A percentile compares a stretch with the other conserved stretches of the same genome.
Conservation (phyloP, 1,284 basidiomycete genomes). For the Fomitopsis betulina region DNA sequence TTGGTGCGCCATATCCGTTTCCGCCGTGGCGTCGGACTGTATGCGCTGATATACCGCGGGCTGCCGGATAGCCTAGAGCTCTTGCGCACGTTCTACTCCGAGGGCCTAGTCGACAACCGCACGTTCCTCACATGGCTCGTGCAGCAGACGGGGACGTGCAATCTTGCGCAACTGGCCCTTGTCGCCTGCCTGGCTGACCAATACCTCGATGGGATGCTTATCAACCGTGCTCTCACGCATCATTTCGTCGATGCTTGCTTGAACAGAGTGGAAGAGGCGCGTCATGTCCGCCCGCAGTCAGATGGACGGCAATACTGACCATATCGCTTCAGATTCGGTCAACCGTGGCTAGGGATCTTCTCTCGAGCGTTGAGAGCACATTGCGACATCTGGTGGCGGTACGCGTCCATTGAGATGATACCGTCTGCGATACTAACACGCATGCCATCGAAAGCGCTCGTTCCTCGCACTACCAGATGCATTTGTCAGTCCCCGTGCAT, state of each 20-base stretch:
- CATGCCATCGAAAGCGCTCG: conserved; percentile 40
- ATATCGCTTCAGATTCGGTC: conserved; percentile 41
- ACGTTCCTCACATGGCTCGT: conserved; percentile 84
- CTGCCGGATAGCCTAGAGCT: conserved; percentile 54
- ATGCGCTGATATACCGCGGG: not conserved
- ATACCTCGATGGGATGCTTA: conserved; percentile 71
- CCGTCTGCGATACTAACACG: not conserved
- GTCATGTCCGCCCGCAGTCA: conserved; percentile 2
- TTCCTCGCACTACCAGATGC: conserved; percentile 65
- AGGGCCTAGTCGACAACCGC: conserved; percentile 79
- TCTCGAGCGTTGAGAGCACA: conserved; percentile 51
- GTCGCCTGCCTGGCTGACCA: conserved; percentile 75
- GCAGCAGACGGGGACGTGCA: conserved; percentile 70
- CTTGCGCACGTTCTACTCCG: conserved; percentile 74
- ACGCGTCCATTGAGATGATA: conserved; percentile 8
- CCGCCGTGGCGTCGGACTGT: conserved; percentile 1
- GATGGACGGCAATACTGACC: not conserved
- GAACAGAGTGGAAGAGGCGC: conserved; percentile 66
- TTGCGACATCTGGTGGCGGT: conserved; percentile 60
- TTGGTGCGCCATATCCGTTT: conserved; percentile 41
- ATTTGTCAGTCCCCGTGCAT: conserved; percentile 70
- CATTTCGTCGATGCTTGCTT: conserved; percentile 68
- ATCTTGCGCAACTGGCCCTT: conserved; percentile 84
- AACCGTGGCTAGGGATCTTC: conserved; percentile 46
- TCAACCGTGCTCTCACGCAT: conserved; percentile 57